Base-by-base conservation (phyloP, 2,329 filamentous ascomycete species). In the Nigrospora oryzae region DNA sequence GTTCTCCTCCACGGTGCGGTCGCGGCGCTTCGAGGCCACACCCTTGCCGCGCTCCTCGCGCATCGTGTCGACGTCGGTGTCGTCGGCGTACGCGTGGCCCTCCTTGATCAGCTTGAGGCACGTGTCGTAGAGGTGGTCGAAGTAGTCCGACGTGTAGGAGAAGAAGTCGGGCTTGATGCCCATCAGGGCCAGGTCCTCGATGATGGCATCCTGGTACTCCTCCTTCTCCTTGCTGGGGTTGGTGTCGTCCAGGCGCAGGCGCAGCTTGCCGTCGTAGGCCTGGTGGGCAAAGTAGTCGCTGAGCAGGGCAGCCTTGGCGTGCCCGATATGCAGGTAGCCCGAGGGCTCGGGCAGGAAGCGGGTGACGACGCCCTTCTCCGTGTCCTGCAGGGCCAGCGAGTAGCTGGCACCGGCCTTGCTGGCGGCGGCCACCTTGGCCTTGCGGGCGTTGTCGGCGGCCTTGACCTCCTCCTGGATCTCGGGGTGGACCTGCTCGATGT, bases 231-330 rank as follows among this genome's bases (percentile, higher is more conserved):
- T 97, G 48, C 86, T 83, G 8, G 93, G 93, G 68, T 98, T 98
- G 46, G 93, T 98, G 61, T 98, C 93, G 62, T 98, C 93, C 60
- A 98, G 93, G 48, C 93, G 86, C 41, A 97, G 79, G 48, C 94
- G 82, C 56, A 98, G 75, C 57, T 85, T 94, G 58, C 93, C 93
- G 49, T 91, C 83, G 73, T 95, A 95, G 56, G 89, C 86, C 63
- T 89, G 84, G 65, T 96, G 89, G 38, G 89, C 91, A 56, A 97
- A 97, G 74, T 95, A 97, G 64, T 97, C 90, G 70, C 93, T 95
- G 46, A 97, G 80, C 45, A 95, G 75, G 6, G 89, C 89, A 30
- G 89, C 89, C 70, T 97, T 97, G 55, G 89, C 89, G 70, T 97
- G 91, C 44, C 91, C 91, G 52, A 96, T 95, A 69, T 96, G 91